Base-by-base conservation (phyloP, 169 alveolate species). In the Pseudocohnilembus persalinus region DNA sequence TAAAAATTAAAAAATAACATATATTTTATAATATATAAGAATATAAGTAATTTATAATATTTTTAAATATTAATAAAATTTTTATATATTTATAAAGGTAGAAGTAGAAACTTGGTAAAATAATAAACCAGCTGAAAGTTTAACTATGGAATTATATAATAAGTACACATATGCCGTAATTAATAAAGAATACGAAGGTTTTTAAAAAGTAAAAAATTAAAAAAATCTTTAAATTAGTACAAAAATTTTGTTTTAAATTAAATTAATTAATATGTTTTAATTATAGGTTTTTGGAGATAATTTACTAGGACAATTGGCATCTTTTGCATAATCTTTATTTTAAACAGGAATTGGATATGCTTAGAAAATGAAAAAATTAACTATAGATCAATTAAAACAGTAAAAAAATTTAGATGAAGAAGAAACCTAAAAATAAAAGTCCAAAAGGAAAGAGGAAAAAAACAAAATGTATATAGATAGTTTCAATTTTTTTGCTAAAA, bases 401-500 rank as follows among this genome's bases (percentile, higher is more conserved):
- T 20, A 49, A 49, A 49, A 49, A 4, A 11, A 90, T 29, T 82
- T 85, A 80, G 86, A 86, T 68, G 88, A 90, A 81, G 88, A 90
- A 64, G 91, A 90, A 84, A 81, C 81, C 74, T 88, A 85, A n/a
- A n/a, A n/a, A 81, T 76, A 77, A 34, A 90, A 85, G 72, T 77
- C 81, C 35, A 83, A 89, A 80, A 82, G 82, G 27, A 88, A 89
- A 77, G 93, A 92, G 65, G 79, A 84, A 31, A 81, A 86, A 29
- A 80, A 81, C 16, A 73, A 76, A 29, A 83, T 49, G 25, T 74
- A 88, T 0, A 83, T 64, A 24, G 82, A 91, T 31, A 88, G 91
- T 28, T 82, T 91, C 30, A 29, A 74, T 35, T 91, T 91, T 78
- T 91, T 91, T n/a, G 32, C 85, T 33, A 74, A 80, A 6, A 82